A percentile compares a stretch with the other conserved stretches of the same genome.
phyloP scores from a whole-genome alignment of 257 asterid genomes.

The Ligustrum vulgare region DNA sequence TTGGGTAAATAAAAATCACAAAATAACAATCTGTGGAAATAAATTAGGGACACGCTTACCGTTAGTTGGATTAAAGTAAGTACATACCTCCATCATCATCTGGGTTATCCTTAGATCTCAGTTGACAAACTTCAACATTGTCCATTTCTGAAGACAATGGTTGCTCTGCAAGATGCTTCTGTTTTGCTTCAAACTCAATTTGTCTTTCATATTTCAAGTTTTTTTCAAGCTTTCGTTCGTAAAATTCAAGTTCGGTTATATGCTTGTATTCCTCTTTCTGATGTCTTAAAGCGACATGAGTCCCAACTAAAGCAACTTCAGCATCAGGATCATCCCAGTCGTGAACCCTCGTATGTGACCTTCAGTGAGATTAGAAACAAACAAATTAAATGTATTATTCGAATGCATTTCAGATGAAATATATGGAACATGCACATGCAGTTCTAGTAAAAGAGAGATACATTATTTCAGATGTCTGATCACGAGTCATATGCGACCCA shows the following conservation, averaged over 20 bases:
- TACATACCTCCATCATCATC: constrained; percentile 46
- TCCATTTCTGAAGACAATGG: constrained; percentile 49
- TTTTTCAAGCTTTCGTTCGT: constrained; percentile 37
- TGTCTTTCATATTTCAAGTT: constrained; percentile 89
- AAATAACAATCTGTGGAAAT: too few species aligned
- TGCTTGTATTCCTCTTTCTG: constrained; percentile 71
- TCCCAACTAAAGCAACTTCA: constrained; percentile 39
- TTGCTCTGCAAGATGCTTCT: constrained; percentile 59
- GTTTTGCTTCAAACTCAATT: constrained; percentile 90
- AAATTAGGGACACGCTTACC: too few species aligned
- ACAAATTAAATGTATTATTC: not conserved
- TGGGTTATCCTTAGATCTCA: constrained; percentile 35
- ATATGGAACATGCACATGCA: constrained; percentile 16
- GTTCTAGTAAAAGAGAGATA: constrained; percentile 31
- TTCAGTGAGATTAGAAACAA: constrained; percentile 38
- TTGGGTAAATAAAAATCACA: too few species aligned
- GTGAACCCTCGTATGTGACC: constrained; percentile 50
- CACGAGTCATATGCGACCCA: constrained; percentile 39
- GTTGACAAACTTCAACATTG: constrained; percentile 44
- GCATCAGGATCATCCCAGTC: constrained; percentile 44
- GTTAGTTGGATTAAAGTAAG: not conserved
- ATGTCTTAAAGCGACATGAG: constrained; percentile 45
- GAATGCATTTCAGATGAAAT: constrained; percentile 12
- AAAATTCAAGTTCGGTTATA: constrained; percentile 82
- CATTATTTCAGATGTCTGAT: constrained; percentile 60